Base-by-base conservation (phyloP, 495 filamentous ascomycete genomes). In the Astrocystis sublimbata region DNA sequence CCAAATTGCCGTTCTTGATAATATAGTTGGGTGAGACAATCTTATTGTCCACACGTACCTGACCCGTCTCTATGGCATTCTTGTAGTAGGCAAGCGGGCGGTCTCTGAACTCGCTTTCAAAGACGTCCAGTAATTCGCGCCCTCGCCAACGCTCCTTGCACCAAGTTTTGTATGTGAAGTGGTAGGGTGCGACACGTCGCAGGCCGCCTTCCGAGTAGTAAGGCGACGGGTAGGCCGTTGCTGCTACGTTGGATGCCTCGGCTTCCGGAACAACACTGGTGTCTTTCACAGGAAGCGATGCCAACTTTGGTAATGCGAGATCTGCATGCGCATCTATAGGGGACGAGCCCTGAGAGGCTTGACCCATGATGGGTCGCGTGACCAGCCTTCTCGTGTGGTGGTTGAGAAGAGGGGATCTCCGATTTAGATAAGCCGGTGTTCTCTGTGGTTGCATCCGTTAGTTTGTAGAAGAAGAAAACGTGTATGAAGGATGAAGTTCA, bases 91-190 rank as follows among this genome's bases (percentile, higher is more conserved):
- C 89, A 24, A 86, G 68, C 6, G 91, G 86, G 12, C 93, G 83
- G 76, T 98, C 93, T 58, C 92, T 82, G 71, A 97, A 97, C 73
- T 96, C 93, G 63, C 83, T 84, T 24, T 81, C 76, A 71, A 96
- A 96, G 46, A 96, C 87, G 31, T 96, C 90, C 49, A 96, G 76
- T 26, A 96, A 71, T 42, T 80, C 76, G 28, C 89, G 80, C 57
- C 86, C 90, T 56, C 91, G 83, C 92, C 92, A 97, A 73, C 92
- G 83, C 77, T 94, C 84, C 70, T 96, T 97, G 77, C 88, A 93
- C 73, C 85, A 91, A 2, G 92, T 96, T 68, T 97, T 96, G 75
- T 96, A 98, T 2, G 94, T 97, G 70, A 84, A 97, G 70, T 94
- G 83, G 69, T 97, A 97, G 5, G 93, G 93, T n/a, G 80, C 78